Percentiles rank a stretch among this genome's conserved stretches.
Conservation (phyloP, 768 basidiomycete species). For the Paxillus ammoniavirescens region DNA sequence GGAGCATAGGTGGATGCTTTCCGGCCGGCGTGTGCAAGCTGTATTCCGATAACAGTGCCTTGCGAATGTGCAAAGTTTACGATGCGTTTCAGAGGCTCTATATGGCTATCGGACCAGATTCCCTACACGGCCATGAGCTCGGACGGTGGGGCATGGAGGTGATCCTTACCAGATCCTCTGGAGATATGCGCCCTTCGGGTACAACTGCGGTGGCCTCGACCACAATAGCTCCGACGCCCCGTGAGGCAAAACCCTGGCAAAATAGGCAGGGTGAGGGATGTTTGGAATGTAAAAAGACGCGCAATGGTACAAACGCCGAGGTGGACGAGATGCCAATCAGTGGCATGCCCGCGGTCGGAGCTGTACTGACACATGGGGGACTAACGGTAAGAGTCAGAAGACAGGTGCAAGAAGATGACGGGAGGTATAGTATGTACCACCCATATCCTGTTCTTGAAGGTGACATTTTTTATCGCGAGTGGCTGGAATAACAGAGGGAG, state of each 20-base stretch:
- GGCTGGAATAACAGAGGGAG: constrained; percentile 65
- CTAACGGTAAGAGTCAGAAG: constrained; percentile 27
- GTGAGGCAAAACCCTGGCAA: constrained; percentile 56
- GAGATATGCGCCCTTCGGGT: constrained; percentile 75
- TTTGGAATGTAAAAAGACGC: not conserved
- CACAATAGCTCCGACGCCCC: constrained; percentile 68
- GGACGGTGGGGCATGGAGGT: not conserved
- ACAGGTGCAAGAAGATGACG: not conserved
- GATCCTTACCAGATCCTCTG: constrained; percentile 62
- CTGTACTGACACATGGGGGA: constrained; percentile 87
- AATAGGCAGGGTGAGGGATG: not conserved
- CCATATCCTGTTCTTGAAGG: constrained; percentile 76
- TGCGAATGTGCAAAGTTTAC: constrained; percentile 74
- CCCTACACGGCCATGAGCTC: constrained; percentile 36
- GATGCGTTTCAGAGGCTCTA: constrained; percentile 64
- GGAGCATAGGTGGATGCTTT: constrained; percentile 73
- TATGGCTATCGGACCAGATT: constrained; percentile 76
- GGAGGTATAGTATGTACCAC: constrained; percentile 38
- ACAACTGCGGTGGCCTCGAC: constrained; percentile 75
- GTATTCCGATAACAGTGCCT: constrained; percentile 70
- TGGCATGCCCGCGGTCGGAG: constrained; percentile 68
- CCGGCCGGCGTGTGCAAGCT: constrained; percentile 71
- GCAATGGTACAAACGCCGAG: constrained; percentile 46
- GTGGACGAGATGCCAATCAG: constrained; percentile 84
- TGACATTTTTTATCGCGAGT: constrained; percentile 54